Conservation (phyloP, 306 rosid genomes). For the Lathyrus aphaca region DNA sequence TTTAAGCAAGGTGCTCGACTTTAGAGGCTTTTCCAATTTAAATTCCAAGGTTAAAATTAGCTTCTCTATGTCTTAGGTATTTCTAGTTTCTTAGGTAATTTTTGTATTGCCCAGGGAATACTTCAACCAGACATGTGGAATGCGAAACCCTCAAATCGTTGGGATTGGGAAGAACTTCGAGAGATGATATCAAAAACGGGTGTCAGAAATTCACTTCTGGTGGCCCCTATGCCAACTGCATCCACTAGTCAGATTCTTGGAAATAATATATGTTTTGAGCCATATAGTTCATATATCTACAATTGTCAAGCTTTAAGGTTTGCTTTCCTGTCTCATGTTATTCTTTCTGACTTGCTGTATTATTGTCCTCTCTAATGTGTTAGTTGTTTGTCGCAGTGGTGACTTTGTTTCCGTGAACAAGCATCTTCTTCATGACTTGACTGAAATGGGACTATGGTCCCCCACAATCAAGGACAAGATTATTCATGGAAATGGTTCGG, state of each 20-base stretch:
- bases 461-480: slow-evolving; percentile 71
- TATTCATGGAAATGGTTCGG: slow-evolving; percentile 72
- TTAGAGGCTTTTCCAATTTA: too few species aligned
- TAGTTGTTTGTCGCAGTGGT: slow-evolving; percentile 60
- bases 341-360: not conserved
- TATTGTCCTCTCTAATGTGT: not conserved
- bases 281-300: slow-evolving; percentile 86
- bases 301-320: slow-evolving; percentile 83
- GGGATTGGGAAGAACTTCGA: slow-evolving; percentile 76
- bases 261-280: slow-evolving; percentile 92
- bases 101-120: slow-evolving; percentile 59
- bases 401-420: slow-evolving; percentile 94
- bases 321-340: not conserved
- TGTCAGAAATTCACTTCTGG: slow-evolving; percentile 84
- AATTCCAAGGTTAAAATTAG: too few species aligned
- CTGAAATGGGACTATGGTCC: slow-evolving; percentile 93
- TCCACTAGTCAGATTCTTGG: slow-evolving; percentile 95
- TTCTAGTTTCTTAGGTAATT: slow-evolving; percentile 20
- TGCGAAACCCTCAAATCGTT: slow-evolving; percentile 66
- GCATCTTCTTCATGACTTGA: slow-evolving; percentile 80
- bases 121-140: slow-evolving; percentile 93
- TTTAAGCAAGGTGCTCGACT: slow-evolving; percentile 66
- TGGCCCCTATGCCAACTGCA: slow-evolving; percentile 93
- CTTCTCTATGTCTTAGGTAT: not conserved
- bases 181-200: slow-evolving; percentile 59